A percentile compares a stretch with the other conserved stretches of the same genome.
These are phyloP conservation scores for Lentinula sp. DNA, from an alignment of 768 basidiomycete genomes.

Conservation along the genomic window DNA sequence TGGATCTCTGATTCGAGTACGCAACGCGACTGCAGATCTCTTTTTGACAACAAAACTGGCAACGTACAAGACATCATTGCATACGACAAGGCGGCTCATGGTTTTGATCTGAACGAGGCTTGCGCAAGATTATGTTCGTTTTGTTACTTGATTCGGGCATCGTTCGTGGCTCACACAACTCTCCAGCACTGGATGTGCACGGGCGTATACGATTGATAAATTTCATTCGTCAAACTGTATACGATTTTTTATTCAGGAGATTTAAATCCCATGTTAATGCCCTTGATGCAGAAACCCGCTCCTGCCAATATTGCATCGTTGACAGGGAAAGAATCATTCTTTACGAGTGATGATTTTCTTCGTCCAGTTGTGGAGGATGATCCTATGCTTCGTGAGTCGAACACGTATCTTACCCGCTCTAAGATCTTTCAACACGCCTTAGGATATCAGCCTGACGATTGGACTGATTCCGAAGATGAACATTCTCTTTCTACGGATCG, in stretches of 20 bases:
- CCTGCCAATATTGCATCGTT: slow-evolving; percentile 39
- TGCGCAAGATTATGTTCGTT: slow-evolving; percentile 52
- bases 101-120: slow-evolving; percentile 53
- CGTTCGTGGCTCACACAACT: slow-evolving; percentile 1
- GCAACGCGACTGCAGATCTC: slow-evolving; percentile 50
- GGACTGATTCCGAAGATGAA: slow-evolving; percentile 75
- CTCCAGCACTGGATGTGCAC: slow-evolving; percentile 70
- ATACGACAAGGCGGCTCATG: slow-evolving; percentile 55
- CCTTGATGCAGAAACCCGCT: slow-evolving; percentile 40
- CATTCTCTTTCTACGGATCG: slow-evolving; percentile 19
- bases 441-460: slow-evolving; percentile 65
- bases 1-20: slow-evolving; percentile 68
- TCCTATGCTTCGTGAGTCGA: slow-evolving; percentile 74
- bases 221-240: slow-evolving; percentile 57
- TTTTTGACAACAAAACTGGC: slow-evolving; percentile 68
- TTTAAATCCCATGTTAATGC: slow-evolving; percentile 6
- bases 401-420: neutral
- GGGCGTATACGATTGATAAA: slow-evolving; percentile 64
- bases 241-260: slow-evolving; percentile 2
- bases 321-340: slow-evolving; percentile 54
- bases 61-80: slow-evolving; percentile 53
- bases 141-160: neutral
- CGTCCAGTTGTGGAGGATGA: slow-evolving; percentile 82
- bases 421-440: neutral
- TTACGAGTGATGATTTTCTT: slow-evolving; percentile 75